Base-by-base conservation (phyloP, 1,284 basidiomycete genomes). In the Singerocomus rubriflavus region DNA sequence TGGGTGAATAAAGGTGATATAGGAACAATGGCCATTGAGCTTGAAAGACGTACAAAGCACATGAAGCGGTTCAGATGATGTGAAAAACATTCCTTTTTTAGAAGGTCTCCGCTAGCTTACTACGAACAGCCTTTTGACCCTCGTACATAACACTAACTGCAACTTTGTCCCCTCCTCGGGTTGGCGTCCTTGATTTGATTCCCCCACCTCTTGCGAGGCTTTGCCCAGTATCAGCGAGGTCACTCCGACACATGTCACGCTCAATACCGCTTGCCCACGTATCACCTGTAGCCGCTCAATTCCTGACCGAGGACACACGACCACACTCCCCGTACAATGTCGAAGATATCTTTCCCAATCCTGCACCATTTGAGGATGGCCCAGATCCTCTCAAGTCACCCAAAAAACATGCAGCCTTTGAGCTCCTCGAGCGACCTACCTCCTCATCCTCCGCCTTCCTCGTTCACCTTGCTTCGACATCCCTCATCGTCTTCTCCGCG, bases 401-500 rank as follows among this genome's bases (percentile, higher is more conserved):
- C 16, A 85, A 80, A 80, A 82, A 83, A 62, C 73, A 78, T 30
- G 68, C 76, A 12, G 69, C 84, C 4, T 81, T 79, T 60, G 74
- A 78, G 38, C 74, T 89, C 11, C 74, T 89, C 48, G 85, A 90
- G 58, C 76, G 77, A 46, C 86, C 88, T 0, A 82, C 81, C 5
- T 84, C 85, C 0, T 88, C 85, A 0, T 66, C 74, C 2, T 70
- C 80, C 1, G 86, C 88, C 0, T 86, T 90, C 61, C 61, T 84
- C 8, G 60, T 88, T 3, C 85, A 88, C 63, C 68, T 85, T 54
- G 65, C 79, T 39, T 80, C 78, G 34, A 89, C 84, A 1, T 73
- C 71, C 17, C 73, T 89, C 44, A 89, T 88, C 51, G 65, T 84
- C 4, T 60, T 80, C 55, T 91, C 88, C 21, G 91, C 90, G 0